phyloP scores from a whole-genome alignment of 768 basidiomycete species.

The Leccinellum rugosiceps region DNA sequence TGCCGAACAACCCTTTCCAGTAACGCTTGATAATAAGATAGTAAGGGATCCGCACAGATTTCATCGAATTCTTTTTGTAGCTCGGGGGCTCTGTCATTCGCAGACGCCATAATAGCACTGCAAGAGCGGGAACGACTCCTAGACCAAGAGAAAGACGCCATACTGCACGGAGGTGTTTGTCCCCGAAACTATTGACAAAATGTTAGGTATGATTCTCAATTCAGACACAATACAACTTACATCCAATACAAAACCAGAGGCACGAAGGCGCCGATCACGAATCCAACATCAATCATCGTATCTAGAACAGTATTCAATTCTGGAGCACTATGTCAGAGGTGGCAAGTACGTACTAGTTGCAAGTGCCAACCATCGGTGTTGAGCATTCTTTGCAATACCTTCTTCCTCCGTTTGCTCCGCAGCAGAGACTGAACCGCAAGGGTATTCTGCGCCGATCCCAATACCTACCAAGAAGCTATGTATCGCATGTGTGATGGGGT shows the following conservation, averaged over 20 bases:
- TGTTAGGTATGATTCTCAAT: background rate
- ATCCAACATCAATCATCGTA: slow-evolving; percentile 82
- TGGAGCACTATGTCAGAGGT: background rate
- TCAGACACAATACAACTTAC: slow-evolving; percentile 37
- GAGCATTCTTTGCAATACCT: slow-evolving; percentile 72
- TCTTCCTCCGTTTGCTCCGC: slow-evolving; percentile 88
- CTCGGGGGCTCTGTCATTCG: slow-evolving; percentile 77
- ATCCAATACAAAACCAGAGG: slow-evolving; percentile 90
- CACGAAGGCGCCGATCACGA: slow-evolving; percentile 76
- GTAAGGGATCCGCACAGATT: slow-evolving; percentile 69
- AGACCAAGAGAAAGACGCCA: slow-evolving; percentile 88
- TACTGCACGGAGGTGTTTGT: slow-evolving; percentile 76
- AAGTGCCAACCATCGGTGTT: slow-evolving; percentile 82
- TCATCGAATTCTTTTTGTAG: slow-evolving; percentile 80
- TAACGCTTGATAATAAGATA: slow-evolving; percentile 75
- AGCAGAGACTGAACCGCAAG: slow-evolving; percentile 84
- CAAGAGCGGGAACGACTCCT: slow-evolving; percentile 74
- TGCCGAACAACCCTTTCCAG: slow-evolving; percentile 67
- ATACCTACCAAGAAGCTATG: slow-evolving; percentile 82
- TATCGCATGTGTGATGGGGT: background rate
- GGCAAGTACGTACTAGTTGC: slow-evolving; percentile 68
- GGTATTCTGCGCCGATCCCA: slow-evolving; percentile 87
- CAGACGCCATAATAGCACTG: slow-evolving; percentile 85
- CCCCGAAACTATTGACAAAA: slow-evolving; percentile 53
- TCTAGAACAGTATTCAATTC: slow-evolving; percentile 39